Base-by-base conservation (phyloP, 139 green algal species). In the Asterochloris sp. region DNA sequence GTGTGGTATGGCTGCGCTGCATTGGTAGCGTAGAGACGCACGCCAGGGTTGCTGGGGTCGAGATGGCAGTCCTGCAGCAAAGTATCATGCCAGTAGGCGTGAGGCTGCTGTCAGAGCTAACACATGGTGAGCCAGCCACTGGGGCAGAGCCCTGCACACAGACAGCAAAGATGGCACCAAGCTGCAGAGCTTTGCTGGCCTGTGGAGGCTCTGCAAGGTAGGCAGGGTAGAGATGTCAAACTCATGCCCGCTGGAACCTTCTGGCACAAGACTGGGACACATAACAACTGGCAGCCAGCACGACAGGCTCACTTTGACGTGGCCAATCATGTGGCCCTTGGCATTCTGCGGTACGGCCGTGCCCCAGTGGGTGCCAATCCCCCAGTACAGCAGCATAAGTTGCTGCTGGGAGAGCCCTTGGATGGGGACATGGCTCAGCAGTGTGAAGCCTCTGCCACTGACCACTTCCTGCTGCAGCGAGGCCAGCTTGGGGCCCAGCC, bases 21-120 rank as follows among this genome's bases (percentile, higher is more conserved):
- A 21, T 86, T 79, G 4, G 91, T 95, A 61, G 90, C 87, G 76
- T 93, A 95, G 14, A 95, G 89, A 14, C 92, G 89, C 0, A 89
- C 93, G 61, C 78, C 79, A 63, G 91, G 88, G 63, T 87, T 64
- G 16, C 85, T 86, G 10, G 88, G 86, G 86, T 94, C 91, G 21
- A 90, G 83, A 0, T 90, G 90, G 26, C 90, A 82, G 84, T 95
- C 89, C 83, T 88, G 89, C 73, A 92, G 83, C 69, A 87, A 69
- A 14, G 88, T 89, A 0, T 94, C 87, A 54, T 77, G 85, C 81
- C 85, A 91, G 54, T 87, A 90, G 0, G 86, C 87, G 1, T 87
- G 24, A 26, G 91, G 79, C 0, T 29, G 78, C 80, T 91, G 63
- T 74, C 80, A 63, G 62, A 54, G 38, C 38, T 6, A 54, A 6